Evolutionary conservation across 495 filamentous ascomycete species (phyloP).

Genomic region (Xylaria longipes): DNA sequence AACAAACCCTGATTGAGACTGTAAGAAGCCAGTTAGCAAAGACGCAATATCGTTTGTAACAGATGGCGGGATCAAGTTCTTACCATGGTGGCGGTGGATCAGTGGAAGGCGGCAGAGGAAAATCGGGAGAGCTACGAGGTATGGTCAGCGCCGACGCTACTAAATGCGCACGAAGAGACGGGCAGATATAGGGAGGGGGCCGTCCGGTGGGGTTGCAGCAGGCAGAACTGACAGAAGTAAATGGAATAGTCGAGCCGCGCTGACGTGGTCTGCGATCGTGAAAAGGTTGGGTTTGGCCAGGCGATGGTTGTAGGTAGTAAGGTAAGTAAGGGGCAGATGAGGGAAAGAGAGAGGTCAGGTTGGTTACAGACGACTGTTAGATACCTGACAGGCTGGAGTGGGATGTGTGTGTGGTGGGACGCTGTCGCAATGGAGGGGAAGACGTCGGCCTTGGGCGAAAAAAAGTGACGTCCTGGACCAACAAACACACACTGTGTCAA

Average conservation of each 20-base stretch:
- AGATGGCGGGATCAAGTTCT: constrained; percentile 8
- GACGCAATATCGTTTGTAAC: constrained; percentile 1
- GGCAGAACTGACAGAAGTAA: constrained; percentile 30
- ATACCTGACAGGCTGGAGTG: constrained; percentile 34
- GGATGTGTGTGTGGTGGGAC: constrained; percentile 40
- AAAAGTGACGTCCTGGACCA: constrained; percentile 21
- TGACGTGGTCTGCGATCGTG: constrained; percentile 25
- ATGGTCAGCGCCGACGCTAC: constrained; percentile 16
- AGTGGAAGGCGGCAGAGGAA: neutral
- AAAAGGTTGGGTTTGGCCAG: constrained; percentile 21
- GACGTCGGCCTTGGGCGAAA: constrained; percentile 36
- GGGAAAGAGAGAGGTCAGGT: constrained; percentile 25
- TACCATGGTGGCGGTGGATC: constrained; percentile 21
- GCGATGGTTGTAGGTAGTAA: constrained; percentile 4
- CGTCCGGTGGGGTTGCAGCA: neutral
- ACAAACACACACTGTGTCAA: constrained; percentile 15
- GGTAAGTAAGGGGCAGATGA: constrained; percentile 18
- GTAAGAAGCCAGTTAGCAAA: constrained; percentile 29
- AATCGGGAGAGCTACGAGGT: constrained; percentile 11
- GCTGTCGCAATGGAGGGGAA: constrained; percentile 46
- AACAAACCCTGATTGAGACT: constrained; percentile 76
- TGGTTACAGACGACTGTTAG: constrained; percentile 23
- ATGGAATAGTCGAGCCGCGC: constrained; percentile 28
- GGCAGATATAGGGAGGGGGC: neutral
- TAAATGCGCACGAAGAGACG: constrained; percentile 2